Percentiles rank a stretch among this genome's conserved stretches.
Evolutionary conservation across 1,284 basidiomycete genomes (phyloP).

Genomic region (Wolfiporia cocos): DNA sequence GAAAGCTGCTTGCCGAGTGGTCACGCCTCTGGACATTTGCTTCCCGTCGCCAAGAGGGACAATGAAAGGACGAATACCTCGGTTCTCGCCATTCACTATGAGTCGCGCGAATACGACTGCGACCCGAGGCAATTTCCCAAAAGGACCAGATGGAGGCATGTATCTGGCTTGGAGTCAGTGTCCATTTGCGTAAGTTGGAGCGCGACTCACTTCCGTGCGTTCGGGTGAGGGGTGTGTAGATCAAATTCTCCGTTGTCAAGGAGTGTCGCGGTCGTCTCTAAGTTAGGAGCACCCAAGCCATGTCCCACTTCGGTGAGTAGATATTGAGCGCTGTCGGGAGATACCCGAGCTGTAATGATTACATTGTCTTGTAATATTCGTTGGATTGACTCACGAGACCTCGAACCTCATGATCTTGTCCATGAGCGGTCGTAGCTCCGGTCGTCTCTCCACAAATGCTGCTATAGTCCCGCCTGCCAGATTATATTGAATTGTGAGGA

Average conservation of each 20-base stretch:
- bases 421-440: constrained; percentile 20
- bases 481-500: constrained; percentile 34
- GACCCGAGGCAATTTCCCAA: constrained; percentile 19
- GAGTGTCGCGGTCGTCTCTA: constrained; percentile 31
- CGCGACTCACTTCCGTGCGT: constrained; percentile 16
- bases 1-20: constrained; percentile 6
- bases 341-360: no score
- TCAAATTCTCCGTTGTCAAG: constrained; percentile 25
- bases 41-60: constrained; percentile 19
- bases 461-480: constrained; percentile 30
- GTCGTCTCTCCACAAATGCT: constrained; percentile 15
- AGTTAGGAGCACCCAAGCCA: constrained; percentile 29
- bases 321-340: constrained; percentile 27
- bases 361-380: neutral
- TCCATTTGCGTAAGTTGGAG: no score
- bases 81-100: constrained; percentile 19
- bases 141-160: constrained; percentile 34
- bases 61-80: constrained; percentile 25
- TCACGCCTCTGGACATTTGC: constrained; percentile 17
- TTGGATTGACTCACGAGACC: constrained; percentile 14
- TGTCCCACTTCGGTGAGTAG: constrained; percentile 32
- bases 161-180: constrained; percentile 18
- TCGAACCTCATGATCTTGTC: constrained; percentile 25
- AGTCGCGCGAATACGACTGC: constrained; percentile 27
- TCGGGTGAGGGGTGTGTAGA: constrained; percentile 24